Evolutionary conservation across 495 filamentous ascomycete genomes (phyloP).

Genomic region (Penicillium bovifimosum): DNA sequence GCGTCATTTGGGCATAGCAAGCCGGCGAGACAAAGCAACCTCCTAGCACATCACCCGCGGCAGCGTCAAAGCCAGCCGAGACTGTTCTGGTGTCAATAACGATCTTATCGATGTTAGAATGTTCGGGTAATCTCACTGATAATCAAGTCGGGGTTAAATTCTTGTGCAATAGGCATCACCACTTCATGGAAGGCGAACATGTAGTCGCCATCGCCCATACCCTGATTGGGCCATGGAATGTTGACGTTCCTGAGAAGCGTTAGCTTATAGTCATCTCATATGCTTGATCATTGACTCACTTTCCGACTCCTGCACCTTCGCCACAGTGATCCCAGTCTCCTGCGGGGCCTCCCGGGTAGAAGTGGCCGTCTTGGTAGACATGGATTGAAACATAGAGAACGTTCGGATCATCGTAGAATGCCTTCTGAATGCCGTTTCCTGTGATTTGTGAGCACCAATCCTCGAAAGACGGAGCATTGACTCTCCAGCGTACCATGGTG

Average conservation of each 20-base stretch:
- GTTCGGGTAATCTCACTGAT: slow-evolving; percentile 49
- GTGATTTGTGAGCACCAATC: slow-evolving; percentile 13
- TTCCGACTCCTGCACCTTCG: slow-evolving; percentile 64
- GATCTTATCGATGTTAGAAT: background rate
- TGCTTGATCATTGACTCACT: slow-evolving; percentile 29
- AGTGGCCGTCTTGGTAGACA: slow-evolving; percentile 71
- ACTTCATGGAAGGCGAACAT: slow-evolving; percentile 92
- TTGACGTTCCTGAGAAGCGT: slow-evolving; percentile 72
- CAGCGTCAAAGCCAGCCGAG: slow-evolving; percentile 94
- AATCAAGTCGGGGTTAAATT: slow-evolving; percentile 92
- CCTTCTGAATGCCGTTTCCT: slow-evolving; percentile 95
- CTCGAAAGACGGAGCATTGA: background rate
- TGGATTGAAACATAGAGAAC: slow-evolving; percentile 97
- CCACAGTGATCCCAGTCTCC: slow-evolving; percentile 77
- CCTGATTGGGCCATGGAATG: slow-evolving; percentile 85
- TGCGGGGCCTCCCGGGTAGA: slow-evolving; percentile 76
- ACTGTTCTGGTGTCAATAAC: slow-evolving; percentile 41
- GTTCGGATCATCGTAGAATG: slow-evolving; percentile 91
- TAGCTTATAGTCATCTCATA: background rate
- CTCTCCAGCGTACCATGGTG: slow-evolving; percentile 48
- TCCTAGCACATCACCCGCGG: slow-evolving; percentile 85
- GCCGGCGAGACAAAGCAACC: slow-evolving; percentile 84
- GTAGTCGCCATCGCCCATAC: slow-evolving; percentile 97
- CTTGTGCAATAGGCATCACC: slow-evolving; percentile 91
- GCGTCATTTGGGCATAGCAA: slow-evolving; percentile 97